Percentiles rank a stretch among this genome's conserved stretches.
Evolutionary conservation across 2,329 filamentous ascomycete genomes (phyloP).

Genomic region (Teratosphaeria destructans): DNA sequence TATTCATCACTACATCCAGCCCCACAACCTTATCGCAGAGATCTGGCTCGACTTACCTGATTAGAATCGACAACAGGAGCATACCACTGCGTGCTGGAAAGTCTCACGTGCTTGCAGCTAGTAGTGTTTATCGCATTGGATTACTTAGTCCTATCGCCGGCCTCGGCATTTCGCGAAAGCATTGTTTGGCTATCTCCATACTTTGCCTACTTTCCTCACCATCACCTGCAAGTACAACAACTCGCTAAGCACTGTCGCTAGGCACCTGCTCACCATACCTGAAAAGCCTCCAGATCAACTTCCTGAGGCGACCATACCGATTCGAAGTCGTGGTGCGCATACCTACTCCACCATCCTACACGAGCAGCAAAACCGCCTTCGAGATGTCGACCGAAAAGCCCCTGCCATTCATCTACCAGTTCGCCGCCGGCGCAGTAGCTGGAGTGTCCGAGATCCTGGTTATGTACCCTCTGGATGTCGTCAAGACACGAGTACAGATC

Average conservation of each 20-base stretch:
- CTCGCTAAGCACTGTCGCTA: background rate
- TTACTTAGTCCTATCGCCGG: background rate
- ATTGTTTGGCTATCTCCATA: background rate
- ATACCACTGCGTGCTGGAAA: too few species aligned
- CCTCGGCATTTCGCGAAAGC: background rate
- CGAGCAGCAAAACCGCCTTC: background rate
- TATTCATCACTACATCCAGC: too few species aligned
- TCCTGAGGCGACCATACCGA: background rate
- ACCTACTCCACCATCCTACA: background rate
- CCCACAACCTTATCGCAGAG: too few species aligned
- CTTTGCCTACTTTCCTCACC: background rate
- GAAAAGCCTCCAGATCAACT: background rate
- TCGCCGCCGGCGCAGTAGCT: constrained; percentile 90
- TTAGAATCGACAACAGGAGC: too few species aligned
- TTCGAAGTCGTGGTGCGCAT: background rate
- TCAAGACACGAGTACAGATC: constrained; percentile 78
- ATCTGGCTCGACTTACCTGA: too few species aligned
- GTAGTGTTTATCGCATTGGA: too few species aligned
- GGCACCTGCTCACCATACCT: background rate
- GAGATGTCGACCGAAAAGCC: constrained; percentile 53
- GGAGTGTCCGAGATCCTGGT: constrained; percentile 69
- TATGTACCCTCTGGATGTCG: constrained; percentile 97
- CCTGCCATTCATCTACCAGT: constrained; percentile 88
- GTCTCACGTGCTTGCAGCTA: too few species aligned
- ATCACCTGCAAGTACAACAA: background rate